phyloP scores from a whole-genome alignment of 371 early-diverging fungal genomes.

The Actinomucor elegans region DNA sequence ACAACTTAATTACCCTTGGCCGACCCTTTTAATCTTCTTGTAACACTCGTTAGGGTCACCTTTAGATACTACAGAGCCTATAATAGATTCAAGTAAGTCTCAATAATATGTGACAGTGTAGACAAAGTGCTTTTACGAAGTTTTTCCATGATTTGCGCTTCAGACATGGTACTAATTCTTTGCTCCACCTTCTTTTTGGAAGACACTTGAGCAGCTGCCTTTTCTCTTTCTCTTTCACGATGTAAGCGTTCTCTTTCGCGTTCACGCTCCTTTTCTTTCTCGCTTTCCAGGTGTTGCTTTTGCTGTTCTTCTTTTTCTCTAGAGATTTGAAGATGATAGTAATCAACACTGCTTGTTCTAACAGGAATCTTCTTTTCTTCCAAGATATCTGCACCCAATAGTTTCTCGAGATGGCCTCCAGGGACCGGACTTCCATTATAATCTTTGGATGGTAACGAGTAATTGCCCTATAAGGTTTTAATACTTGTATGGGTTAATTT shows the following conservation, averaged over 20 bases:
- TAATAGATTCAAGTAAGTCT: too few relatives aligned
- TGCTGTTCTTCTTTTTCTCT: conserved; percentile 23
- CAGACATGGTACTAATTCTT: conserved; percentile 83
- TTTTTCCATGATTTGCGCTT: conserved; percentile 90
- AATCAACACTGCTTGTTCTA: conserved; percentile 7
- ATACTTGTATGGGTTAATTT: background rate
- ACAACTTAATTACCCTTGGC: conserved; percentile 79
- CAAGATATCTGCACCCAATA: background rate
- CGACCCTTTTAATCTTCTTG: conserved; percentile 89
- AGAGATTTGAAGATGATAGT: conserved; percentile 1
- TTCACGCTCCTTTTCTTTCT: conserved; percentile 22
- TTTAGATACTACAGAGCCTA: conserved; percentile 72
- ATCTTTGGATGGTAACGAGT: conserved; percentile 14
- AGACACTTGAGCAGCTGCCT: conserved; percentile 36
- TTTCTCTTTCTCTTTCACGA: conserved; percentile 37
- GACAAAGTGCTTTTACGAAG: too few relatives aligned
- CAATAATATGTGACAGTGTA: too few relatives aligned
- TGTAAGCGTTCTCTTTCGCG: conserved; percentile 33
- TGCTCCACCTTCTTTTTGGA: conserved; percentile 61
- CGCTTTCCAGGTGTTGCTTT: background rate
- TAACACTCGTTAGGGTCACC: conserved; percentile 88
- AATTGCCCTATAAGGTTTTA: conserved; percentile 5
- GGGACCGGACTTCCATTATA: conserved; percentile 14
- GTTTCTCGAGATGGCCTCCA: background rate
- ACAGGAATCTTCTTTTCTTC: conserved; percentile 4